Conservation (phyloP, 139 green algal species). For the Microglena sp. region DNA sequence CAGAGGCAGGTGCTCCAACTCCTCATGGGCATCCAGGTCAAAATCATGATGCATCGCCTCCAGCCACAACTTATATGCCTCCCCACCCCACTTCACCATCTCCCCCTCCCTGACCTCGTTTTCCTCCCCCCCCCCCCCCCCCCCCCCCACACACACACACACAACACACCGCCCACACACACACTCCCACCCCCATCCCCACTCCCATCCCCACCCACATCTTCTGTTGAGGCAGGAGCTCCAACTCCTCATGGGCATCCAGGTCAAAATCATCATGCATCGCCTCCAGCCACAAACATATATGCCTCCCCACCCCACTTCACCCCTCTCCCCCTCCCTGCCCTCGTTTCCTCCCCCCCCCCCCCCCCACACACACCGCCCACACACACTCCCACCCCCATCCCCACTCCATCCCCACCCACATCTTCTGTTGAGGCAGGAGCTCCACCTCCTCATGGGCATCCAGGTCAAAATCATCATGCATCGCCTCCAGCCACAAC, state of each 20-base stretch:
- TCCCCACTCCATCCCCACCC: no score
- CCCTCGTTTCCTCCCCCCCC: no score
- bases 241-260: background rate
- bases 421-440: background rate
- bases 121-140: no score
- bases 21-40: background rate
- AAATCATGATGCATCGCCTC: background rate
- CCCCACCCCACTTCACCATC: conserved; percentile 15
- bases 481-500: background rate
- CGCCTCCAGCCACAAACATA: background rate
- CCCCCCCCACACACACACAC: no score
- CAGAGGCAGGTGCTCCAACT: background rate
- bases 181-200: no score
- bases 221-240: background rate
- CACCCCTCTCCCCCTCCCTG: no score
- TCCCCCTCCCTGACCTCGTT: conserved; percentile 15
- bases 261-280: background rate
- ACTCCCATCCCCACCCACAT: no score
- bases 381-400: no score
- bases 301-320: no score
- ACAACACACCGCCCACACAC: no score
- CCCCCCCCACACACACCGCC: no score
- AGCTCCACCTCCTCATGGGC: background rate
- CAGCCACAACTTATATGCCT: conserved; percentile 1
- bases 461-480: background rate